Evolutionary conservation across 2,329 filamentous ascomycete genomes (phyloP), one percentile per base, ranked within the genome.

Genomic region (Aspergillus aculeatus): DNA sequence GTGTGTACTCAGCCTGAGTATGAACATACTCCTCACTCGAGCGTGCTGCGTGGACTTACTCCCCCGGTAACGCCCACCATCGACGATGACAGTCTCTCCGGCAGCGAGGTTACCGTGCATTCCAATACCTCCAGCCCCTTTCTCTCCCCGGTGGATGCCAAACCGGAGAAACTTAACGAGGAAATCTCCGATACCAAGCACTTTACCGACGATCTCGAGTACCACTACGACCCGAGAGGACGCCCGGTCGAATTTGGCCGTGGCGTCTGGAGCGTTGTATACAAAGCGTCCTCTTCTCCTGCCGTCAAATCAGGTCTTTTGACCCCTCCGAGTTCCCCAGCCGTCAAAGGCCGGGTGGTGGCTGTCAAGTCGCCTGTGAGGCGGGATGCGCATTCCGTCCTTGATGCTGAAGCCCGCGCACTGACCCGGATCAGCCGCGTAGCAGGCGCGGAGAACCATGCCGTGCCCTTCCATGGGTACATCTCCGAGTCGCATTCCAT

Each of bases 221-320:
- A 73, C 19, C 69, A 68, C 21, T 62, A 58, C 51, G 71, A 73
- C 54, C 47, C 56, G 2, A 59, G 64, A n/a, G 72, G 71, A 16
- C 66, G 65, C 14, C 69, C 66, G 7, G 54, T 76, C 19, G 73
- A 78, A 56, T 80, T 77, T 55, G 80, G 80, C 24, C 73, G 71
- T 41, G 80, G 80, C 24, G 78, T 73, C 19, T 82, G 80, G 79
- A 81, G 80, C 61, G 75, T 73, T 19, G 80, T 82, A 19, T 80
- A 78, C 67, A 77, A 76, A 61, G 80, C 78, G 11, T 69, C 62
- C 5, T 69, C 71, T 12, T 66, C 54, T 21, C 61, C 64, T 12
- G 35, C 64, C 38, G 44, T 59, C n/a, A 50, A 35, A 12, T 12
- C 57, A 29, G 47, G 64, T 32, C 29, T 57, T 16, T 52, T 69